Conservation (phyloP, 1,284 basidiomycete genomes). For the Limonomyces culmigenus region DNA sequence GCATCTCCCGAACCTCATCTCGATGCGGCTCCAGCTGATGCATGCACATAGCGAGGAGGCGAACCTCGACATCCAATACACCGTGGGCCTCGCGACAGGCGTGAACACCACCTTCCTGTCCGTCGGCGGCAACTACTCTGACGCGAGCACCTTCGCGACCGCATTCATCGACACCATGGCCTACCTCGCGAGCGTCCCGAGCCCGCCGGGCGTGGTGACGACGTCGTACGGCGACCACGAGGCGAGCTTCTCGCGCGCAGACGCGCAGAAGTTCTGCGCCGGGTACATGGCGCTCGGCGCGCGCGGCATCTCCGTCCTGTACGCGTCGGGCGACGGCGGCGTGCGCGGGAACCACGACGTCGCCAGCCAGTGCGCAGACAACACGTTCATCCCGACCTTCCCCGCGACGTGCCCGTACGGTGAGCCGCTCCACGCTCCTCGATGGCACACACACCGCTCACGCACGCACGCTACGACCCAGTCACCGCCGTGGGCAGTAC, state of each 20-base stretch:
- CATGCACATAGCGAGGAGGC: conserved; percentile 1
- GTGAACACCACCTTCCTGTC: conserved; percentile 11
- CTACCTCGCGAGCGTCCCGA: conserved; percentile 4
- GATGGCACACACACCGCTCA: background rate
- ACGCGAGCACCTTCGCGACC: conserved; percentile 3
- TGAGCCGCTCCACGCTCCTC: too few species aligned
- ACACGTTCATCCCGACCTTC: conserved; percentile 18
- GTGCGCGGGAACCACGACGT: conserved; percentile 14
- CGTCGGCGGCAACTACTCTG: conserved; percentile 6
- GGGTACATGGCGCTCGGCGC: conserved; percentile 18
- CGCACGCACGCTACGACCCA: too few species aligned
- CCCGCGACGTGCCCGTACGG: conserved; percentile 10
- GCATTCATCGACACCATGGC: conserved; percentile 7
- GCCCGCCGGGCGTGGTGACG: conserved; percentile 7
- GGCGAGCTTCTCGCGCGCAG: background rate
- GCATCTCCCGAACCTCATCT: conserved; percentile 5
- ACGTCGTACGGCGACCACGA: conserved; percentile 5
- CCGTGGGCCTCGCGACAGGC: conserved; percentile 12
- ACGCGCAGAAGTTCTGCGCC: conserved; percentile 16
- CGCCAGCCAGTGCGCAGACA: conserved; percentile 7
- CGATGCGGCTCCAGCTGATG: background rate
- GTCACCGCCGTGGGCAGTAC: conserved; percentile 2
- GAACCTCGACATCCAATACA: conserved; percentile 21
- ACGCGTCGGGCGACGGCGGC: conserved; percentile 21
- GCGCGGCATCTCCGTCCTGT: conserved; percentile 19